Evolutionary conservation across 768 basidiomycete species (phyloP).

Genomic region (Psilocybe cyanescens): DNA sequence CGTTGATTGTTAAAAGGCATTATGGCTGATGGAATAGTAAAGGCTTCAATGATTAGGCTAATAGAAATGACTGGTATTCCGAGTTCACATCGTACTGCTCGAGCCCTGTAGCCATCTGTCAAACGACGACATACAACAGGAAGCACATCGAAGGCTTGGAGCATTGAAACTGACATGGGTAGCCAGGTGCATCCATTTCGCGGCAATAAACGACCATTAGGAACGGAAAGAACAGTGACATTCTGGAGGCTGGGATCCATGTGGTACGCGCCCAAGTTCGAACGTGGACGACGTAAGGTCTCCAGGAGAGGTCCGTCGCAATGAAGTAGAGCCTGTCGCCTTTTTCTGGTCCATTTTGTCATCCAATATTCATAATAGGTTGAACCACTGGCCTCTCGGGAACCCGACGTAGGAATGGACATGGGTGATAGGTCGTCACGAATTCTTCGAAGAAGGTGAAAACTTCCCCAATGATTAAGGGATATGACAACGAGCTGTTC

Average conservation of each 20-base stretch:
- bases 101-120: conserved; percentile 66
- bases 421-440: conserved; percentile 69
- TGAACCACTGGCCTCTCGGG: conserved; percentile 46
- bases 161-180: conserved; percentile 53
- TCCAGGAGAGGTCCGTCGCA: conserved; percentile 68
- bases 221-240: conserved; percentile 1
- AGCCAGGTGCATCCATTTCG: conserved; percentile 56
- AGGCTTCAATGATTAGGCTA: conserved; percentile 68
- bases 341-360: conserved; percentile 57
- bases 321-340: conserved; percentile 46
- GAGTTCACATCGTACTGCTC: conserved; percentile 52
- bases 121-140: conserved; percentile 72
- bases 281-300: conserved; percentile 45
- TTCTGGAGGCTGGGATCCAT: conserved; percentile 17
- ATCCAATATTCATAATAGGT: conserved; percentile 68
- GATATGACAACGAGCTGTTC: conserved; percentile 59
- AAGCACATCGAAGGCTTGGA: conserved; percentile 55
- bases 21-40: conserved; percentile 70
- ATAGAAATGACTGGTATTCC: conserved; percentile 63
- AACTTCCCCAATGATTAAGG: conserved; percentile 55
- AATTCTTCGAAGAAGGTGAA: conserved; percentile 58
- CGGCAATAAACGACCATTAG: conserved; percentile 36
- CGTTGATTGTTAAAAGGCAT: conserved; percentile 82
- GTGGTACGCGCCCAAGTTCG: conserved; percentile 41
- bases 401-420: conserved; percentile 56